Evolutionary conservation across 2,329 filamentous ascomycete genomes (phyloP), one percentile per base, ranked within the genome.

Genomic region (Talaromyces pinophilus): DNA sequence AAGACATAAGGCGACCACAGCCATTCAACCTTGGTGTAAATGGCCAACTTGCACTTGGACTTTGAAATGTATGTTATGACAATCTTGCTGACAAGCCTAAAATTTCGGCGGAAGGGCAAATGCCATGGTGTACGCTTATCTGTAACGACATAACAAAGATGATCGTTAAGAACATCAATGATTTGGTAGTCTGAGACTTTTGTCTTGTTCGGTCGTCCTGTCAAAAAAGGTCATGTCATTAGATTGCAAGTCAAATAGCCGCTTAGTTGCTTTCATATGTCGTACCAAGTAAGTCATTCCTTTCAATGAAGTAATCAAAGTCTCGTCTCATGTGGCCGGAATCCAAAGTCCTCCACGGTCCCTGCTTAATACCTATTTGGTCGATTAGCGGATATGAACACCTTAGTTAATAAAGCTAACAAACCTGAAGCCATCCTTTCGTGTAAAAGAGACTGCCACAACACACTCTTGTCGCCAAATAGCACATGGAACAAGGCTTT

Each of bases 401-500:
- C 13, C 10, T 1, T 52, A 19, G 1, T 17, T 15, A 7, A 19
- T 15, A 3, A n/a, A 33, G 33, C 42, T 10, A 42, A 69, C 77
- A 69, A 75, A 84, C 82, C 80, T 76, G 89, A 87, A 15, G 91
- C 92, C 72, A 89, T 86, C 62, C 91, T 86, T 76, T 96, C 92
- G 75, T 92, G 90, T 76, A 97, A 94, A 35, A 98, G 83, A 73
- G 94, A 88, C 72, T 95, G 92, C 80, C 97, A 99, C 46, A 98
- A 89, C 40, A 93, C 92, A 76, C 92, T 96, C 80, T 94, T 96
- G 78, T 99, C 95, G 44, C 95, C 95, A 78, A 98, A 99, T 62
- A 99, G 85, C 17, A 98, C 92, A 74, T 98, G 94, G 77, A 98
- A 99, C 66, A 97, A 88, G 0, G 92, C 92, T 78, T 99, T 98